Evolutionary conservation across 2,329 filamentous ascomycete species (phyloP).

Genomic region (Botrytis hyacinthi): DNA sequence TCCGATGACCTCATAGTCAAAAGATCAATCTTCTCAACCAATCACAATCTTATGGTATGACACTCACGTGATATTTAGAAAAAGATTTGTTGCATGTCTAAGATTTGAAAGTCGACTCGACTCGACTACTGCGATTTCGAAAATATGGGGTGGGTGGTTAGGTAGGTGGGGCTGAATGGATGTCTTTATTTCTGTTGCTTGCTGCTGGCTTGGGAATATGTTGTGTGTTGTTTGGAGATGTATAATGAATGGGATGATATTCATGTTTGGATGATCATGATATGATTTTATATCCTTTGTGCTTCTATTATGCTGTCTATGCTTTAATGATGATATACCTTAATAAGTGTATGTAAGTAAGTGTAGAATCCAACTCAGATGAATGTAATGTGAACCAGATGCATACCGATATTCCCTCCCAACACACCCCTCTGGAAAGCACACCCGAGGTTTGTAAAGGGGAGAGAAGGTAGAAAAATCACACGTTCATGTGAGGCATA

Average conservation of each 20-base stretch:
- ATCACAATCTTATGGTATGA: fast-evolving
- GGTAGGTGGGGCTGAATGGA: not conserved
- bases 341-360: not conserved
- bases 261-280: not conserved
- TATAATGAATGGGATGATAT: no score
- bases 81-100: not conserved
- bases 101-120: not conserved
- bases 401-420: not conserved
- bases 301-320: no score
- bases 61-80: fast-evolving
- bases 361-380: not conserved
- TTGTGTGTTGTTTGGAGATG: not conserved
- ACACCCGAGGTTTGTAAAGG: not conserved
- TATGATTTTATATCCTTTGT: not conserved
- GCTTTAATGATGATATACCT: no score
- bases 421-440: not conserved
- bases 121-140: not conserved
- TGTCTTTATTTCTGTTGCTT: not conserved
- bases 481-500: not conserved
- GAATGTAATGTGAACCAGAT: not conserved
- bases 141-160: not conserved
- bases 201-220: not conserved
- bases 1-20: not conserved
- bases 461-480: no score
- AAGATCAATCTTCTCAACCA: not conserved